Percentiles rank a stretch among this genome's conserved stretches.
phyloP scores from a whole-genome alignment of 225 moss, liverwort and hornwort species.

The Anthoceros angustus region DNA sequence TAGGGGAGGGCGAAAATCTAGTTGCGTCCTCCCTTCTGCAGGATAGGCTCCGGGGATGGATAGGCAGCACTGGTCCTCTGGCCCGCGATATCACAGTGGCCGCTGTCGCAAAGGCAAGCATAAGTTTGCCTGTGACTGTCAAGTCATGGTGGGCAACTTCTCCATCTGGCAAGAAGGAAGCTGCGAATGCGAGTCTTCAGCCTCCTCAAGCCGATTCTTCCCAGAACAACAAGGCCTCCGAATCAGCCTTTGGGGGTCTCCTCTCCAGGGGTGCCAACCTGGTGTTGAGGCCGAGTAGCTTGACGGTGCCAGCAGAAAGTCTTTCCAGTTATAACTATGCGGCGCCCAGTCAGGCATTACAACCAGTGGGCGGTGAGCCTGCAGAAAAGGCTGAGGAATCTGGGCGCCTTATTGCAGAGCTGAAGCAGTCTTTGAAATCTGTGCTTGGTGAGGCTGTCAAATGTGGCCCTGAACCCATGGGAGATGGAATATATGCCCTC shows the following conservation, averaged over 20 bases:
- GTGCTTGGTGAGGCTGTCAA: constrained; percentile 16
- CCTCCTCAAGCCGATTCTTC: neutral
- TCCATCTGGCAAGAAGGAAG: neutral
- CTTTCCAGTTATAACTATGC: neutral
- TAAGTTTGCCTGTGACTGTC: neutral
- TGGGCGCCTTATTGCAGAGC: constrained; percentile 5
- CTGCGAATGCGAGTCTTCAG: neutral
- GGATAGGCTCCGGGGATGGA: neutral
- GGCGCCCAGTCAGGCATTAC: neutral
- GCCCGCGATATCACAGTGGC: neutral
- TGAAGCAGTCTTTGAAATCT: constrained; percentile 13
- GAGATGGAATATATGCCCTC: constrained; percentile 9
- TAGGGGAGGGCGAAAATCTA: too few species aligned
- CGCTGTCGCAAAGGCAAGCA: neutral
- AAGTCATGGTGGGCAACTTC: constrained; percentile 5
- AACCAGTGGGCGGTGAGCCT: neutral
- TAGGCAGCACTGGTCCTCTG: neutral
- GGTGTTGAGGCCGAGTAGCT: neutral
- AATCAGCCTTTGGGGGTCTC: neutral
- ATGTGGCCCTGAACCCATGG: constrained; percentile 10
- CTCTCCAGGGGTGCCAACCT: neutral
- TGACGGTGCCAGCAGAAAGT: neutral
- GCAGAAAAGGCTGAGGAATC: neutral
- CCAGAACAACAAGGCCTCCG: neutral
- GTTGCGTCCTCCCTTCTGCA: neutral